Base-by-base conservation (phyloP, 1,284 basidiomycete species). In the Microbotryum scabiosae region DNA sequence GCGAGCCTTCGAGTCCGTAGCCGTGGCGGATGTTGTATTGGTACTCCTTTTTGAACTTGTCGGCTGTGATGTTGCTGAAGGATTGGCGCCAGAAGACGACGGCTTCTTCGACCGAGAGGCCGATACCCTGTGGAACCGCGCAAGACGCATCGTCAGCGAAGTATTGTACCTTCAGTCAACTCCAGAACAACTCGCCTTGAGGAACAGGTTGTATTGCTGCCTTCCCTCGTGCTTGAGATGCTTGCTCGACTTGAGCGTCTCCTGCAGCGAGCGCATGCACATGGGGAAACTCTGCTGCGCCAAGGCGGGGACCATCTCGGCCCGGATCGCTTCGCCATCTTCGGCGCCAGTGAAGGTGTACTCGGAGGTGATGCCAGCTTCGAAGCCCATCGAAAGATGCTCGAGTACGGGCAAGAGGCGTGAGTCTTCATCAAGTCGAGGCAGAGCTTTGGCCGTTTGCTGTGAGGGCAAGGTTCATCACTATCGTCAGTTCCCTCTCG, bases 21-120 rank as follows among this genome's bases (percentile, higher is more conserved):
- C 85, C 86, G 76, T 98, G 96, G 46, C 94, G 85, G 70, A 99
- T 93, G 71, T 98, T 98, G 77, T 99, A 99, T 70, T 85, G 86
- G 80, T 97, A 88, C 73, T 97, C 90, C 75, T 98, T 99, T 78
- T 92, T 93, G 78, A 98, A 99, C 76, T 93, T 88, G 77, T 98
- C 92, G 68, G 97, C 93, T 25, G 85, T 85, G 61, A 89, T 83
- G 44, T 78, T 81, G 16, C 62, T 60, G 74, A 96, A 97, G 41
- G 87, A 86, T 70, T 86, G 86, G 58, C 90, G 81, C 96, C 96
- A 99, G 77, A 97, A 98, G 8, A 84, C 77, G 56, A 97, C 77
- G 3, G 96, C 93, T 76, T 99, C 94, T 32, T 99, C 94, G 55
- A 99, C 84, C 0, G 92, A 88, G 54, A 99, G 76, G 2, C 94